These are phyloP conservation scores for Royoungia palumana DNA, from an alignment of 768 basidiomycete species.

Conservation along the genomic window DNA sequence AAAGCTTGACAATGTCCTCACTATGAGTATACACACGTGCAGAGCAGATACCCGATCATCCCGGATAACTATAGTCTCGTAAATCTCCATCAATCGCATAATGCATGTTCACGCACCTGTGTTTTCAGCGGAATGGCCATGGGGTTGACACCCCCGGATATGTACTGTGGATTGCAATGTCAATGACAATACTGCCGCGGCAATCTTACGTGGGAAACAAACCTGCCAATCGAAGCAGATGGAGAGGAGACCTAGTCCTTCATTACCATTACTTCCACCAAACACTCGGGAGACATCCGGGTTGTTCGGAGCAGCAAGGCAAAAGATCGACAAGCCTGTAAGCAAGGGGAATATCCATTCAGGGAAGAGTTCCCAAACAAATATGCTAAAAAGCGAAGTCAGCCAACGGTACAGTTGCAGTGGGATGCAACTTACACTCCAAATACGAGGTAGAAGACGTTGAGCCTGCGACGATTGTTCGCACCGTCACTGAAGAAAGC, in stretches of 20 bases:
- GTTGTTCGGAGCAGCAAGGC: slow-evolving; percentile 50
- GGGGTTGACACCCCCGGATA: slow-evolving; percentile 36
- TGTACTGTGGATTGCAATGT: slow-evolving; percentile 14
- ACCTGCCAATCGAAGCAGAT: slow-evolving; percentile 61
- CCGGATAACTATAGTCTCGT: slow-evolving; percentile 34
- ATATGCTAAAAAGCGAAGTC: slow-evolving; percentile 30
- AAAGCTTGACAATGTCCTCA: no score
- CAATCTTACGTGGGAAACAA: slow-evolving; percentile 23
- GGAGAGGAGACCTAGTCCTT: slow-evolving; percentile 58
- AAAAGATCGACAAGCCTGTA: slow-evolving; percentile 60
- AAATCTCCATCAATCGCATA: neutral
- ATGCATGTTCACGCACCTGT: slow-evolving; percentile 28
- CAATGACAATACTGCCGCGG: neutral
- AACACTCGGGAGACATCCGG: slow-evolving; percentile 53
- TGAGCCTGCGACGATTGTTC: slow-evolving; percentile 39
- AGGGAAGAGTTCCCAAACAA: slow-evolving; percentile 27
- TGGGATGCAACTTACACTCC: slow-evolving; percentile 31
- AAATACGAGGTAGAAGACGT: slow-evolving; percentile 22
- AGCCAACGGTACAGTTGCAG: neutral
- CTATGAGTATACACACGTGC: slow-evolving; percentile 44
- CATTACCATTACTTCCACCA: slow-evolving; percentile 60
- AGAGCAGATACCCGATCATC: slow-evolving; percentile 48
- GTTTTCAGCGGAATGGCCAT: slow-evolving; percentile 52
- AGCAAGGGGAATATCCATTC: slow-evolving; percentile 51
- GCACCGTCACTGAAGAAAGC: slow-evolving; percentile 41